phyloP scores from a whole-genome alignment of 2,329 filamentous ascomycete species.

The Ophidiomyces ophidiicola region DNA sequence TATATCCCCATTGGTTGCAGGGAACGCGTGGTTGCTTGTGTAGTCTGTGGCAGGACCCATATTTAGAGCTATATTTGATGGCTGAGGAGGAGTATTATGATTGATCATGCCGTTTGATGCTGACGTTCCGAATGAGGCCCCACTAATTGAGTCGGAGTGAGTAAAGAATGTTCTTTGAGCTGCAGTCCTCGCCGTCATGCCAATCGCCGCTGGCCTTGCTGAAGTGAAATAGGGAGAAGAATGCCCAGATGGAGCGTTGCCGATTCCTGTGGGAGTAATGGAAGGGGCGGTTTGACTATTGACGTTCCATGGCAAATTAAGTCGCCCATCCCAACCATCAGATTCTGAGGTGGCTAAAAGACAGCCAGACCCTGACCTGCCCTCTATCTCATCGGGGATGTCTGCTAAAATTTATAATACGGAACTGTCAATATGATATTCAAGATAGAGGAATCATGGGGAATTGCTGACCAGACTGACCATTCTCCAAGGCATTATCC shows the following conservation, averaged over 20 bases:
- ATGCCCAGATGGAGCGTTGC: constrained; percentile 27
- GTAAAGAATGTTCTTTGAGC: constrained; percentile 27
- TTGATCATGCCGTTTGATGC: constrained; percentile 22
- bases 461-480: not conserved
- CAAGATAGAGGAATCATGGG: not conserved
- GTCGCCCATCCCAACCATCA: constrained; percentile 47
- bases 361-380: constrained; percentile 56
- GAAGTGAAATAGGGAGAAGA: constrained; percentile 37
- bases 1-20: not conserved
- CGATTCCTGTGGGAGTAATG: constrained; percentile 24
- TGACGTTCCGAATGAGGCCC: constrained; percentile 1
- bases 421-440: not conserved
- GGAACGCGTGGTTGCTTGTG: not conserved
- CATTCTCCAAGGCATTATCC: not conserved
- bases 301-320: constrained; percentile 48
- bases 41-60: not conserved
- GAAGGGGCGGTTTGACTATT: constrained; percentile 37
- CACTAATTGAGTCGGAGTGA: constrained; percentile 9
- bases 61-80: not conserved
- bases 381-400: constrained; percentile 32
- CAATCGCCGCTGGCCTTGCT: constrained; percentile 4
- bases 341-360: constrained; percentile 57
- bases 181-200: constrained; percentile 13
- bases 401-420: constrained; percentile 9
- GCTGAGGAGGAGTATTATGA: constrained; percentile 4